Evolutionary conservation across 192 early-diverging fungal genomes (phyloP).

Genomic region (Entomortierella parvispora): DNA sequence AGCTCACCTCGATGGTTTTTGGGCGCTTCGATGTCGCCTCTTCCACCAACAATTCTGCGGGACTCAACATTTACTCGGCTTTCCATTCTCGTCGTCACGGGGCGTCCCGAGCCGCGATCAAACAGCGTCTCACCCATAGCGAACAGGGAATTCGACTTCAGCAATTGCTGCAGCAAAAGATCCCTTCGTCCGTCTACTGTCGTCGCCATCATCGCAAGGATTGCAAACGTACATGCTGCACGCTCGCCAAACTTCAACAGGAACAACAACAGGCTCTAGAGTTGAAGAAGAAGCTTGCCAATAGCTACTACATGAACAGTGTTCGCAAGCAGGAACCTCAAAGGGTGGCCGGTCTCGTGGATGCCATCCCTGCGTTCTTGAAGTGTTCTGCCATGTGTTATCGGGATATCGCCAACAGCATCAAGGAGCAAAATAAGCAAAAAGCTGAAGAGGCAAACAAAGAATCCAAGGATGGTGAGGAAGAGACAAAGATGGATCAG

Average conservation of each 20-base stretch:
- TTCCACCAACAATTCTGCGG: constrained; percentile 38
- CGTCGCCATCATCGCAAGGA: constrained; percentile 56
- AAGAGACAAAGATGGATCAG: constrained; percentile 2
- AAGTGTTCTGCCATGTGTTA: constrained; percentile 60
- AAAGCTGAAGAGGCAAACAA: constrained; percentile 31
- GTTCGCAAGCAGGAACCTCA: constrained; percentile 29
- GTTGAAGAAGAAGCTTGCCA: constrained; percentile 46
- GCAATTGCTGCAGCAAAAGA: constrained; percentile 25
- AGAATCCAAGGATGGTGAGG: constrained; percentile 9
- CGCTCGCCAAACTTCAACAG: constrained; percentile 47
- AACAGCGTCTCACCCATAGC: constrained; percentile 25
- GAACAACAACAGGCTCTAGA: constrained; percentile 44
- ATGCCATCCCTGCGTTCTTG: constrained; percentile 63
- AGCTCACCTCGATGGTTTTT: constrained; percentile 64
- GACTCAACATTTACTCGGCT: constrained; percentile 50
- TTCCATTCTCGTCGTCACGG: constrained; percentile 52
- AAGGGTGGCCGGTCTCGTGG: constrained; percentile 54
- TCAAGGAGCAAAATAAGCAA: constrained; percentile 12
- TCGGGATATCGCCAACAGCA: constrained; percentile 33
- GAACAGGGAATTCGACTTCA: constrained; percentile 23
- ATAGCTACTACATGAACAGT: constrained; percentile 41
- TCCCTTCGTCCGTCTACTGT: constrained; percentile 50
- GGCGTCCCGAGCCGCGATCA: constrained; percentile 39
- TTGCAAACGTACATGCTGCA: constrained; percentile 50
- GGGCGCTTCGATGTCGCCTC: constrained; percentile 61